A percentile compares a stretch with the other conserved stretches of the same genome.
These are phyloP conservation scores for Fusarium decemcellulare DNA, from an alignment of 2,329 filamentous ascomycete species.

Conservation along the genomic window DNA sequence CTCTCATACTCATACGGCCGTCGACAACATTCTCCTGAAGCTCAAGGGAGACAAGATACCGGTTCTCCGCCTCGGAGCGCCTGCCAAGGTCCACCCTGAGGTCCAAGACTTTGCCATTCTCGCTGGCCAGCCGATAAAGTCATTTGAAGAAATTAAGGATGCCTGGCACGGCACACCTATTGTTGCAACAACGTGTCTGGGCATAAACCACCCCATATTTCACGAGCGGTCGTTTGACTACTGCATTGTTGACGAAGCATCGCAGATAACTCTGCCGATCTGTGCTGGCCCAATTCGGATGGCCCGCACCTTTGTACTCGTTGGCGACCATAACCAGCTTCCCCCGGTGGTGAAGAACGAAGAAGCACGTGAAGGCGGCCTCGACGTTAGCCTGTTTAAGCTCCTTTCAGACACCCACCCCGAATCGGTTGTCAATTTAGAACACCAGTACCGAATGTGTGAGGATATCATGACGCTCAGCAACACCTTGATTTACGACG, in stretches of 20 bases:
- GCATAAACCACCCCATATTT: constrained; percentile 91
- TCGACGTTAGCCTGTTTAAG: constrained; percentile 96
- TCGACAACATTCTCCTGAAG: constrained; percentile 98
- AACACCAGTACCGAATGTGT: constrained; percentile 98
- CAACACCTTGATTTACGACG: constrained; percentile 94
- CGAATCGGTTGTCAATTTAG: constrained; percentile 88
- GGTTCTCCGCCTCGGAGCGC: constrained; percentile 87
- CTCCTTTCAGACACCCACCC: constrained; percentile 91
- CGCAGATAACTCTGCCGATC: constrained; percentile 95
- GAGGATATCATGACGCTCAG: constrained; percentile 96
- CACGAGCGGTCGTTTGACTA: constrained; percentile 94
- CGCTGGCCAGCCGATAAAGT: constrained; percentile 79
- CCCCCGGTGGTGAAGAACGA: constrained; percentile 96
- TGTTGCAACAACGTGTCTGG: constrained; percentile 95
- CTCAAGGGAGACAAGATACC: constrained; percentile 83
- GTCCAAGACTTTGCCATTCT: constrained; percentile 89
- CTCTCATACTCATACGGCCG: constrained; percentile 96
- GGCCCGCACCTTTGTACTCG: constrained; percentile 92
- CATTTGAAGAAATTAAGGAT: constrained; percentile 85
- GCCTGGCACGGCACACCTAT: constrained; percentile 90
- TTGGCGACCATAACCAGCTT: constrained; percentile 96
- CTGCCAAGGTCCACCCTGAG: constrained; percentile 88
- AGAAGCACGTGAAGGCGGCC: constrained; percentile 84
- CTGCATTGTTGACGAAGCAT: constrained; percentile 98
- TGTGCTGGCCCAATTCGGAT: constrained; percentile 95